Evolutionary conservation across 306 rosid genomes (phyloP).

Genomic region (Begonia loranthoides): DNA sequence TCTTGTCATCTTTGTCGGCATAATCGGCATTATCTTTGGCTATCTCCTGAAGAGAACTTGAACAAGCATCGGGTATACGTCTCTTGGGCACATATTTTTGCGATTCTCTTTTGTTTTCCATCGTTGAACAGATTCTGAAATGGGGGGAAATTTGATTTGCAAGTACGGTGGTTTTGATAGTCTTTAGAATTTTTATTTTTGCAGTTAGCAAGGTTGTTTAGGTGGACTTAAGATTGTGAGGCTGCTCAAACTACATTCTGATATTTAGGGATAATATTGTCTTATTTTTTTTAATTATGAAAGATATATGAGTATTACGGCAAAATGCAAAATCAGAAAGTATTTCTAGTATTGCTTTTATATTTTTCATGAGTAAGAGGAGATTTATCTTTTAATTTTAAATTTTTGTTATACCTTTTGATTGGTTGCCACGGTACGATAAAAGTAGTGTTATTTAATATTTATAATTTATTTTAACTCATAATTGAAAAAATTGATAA

Average conservation of each 20-base stretch:
- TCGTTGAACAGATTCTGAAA: conserved; percentile 32
- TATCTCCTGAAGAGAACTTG: conserved; percentile 55
- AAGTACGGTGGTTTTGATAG: conserved; percentile 11
- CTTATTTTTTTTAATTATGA: too few relatives aligned
- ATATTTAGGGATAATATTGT: too few relatives aligned
- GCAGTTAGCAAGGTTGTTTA: conserved; percentile 29
- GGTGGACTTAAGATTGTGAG: conserved; percentile 17
- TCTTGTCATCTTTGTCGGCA: conserved; percentile 43
- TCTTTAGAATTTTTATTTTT: conserved; percentile 27
- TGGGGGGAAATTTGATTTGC: conserved; percentile 26
- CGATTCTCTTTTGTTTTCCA: conserved; percentile 19
- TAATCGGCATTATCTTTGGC: conserved; percentile 63
- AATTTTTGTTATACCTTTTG: too few relatives aligned
- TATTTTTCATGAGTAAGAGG: too few relatives aligned
- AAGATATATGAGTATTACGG: too few relatives aligned
- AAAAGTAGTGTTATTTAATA: too few relatives aligned
- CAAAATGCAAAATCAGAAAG: too few relatives aligned
- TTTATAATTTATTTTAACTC: too few relatives aligned
- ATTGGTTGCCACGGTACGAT: too few relatives aligned
- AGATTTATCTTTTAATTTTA: too few relatives aligned
- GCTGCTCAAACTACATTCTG: conserved; percentile 11
- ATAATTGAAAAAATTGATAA: too few relatives aligned
- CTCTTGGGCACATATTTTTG: conserved; percentile 9
- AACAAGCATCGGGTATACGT: conserved; percentile 11
- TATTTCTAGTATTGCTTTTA: too few relatives aligned